These are phyloP conservation scores for Pythium sukuiense DNA, from an alignment of 352 stramenopile species.

Conservation along the genomic window DNA sequence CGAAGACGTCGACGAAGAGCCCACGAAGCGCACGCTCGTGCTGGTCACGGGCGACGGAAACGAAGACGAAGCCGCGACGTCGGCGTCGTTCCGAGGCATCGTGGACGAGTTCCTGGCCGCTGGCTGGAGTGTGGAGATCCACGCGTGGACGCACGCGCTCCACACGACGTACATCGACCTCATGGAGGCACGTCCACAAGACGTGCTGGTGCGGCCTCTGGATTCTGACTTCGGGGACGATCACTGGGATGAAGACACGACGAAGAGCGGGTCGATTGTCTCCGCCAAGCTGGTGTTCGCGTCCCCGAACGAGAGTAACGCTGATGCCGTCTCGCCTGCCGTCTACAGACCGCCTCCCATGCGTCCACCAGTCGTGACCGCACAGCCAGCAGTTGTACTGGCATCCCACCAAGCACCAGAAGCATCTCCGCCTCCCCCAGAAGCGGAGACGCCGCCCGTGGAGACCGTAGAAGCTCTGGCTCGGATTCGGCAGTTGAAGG, in stretches of 20 bases:
- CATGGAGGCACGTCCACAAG: conserved; percentile 6
- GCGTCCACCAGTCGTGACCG: not conserved
- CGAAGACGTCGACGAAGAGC: not conserved
- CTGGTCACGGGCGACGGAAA: conserved; percentile 13
- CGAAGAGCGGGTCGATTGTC: not conserved
- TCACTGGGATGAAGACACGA: conserved; percentile 3
- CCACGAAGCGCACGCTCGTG: conserved; percentile 6
- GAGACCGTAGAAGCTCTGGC: not conserved
- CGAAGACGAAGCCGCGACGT: conserved; percentile 1
- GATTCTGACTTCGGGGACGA: not conserved
- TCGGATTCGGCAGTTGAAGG: not conserved
- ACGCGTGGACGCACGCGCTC: conserved; percentile 11
- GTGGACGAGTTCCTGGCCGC: conserved; percentile 7
- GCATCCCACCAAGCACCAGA: no score
- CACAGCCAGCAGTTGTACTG: not conserved
- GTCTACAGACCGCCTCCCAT: not conserved
- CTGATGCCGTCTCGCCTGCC: not conserved
- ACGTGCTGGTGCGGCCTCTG: conserved; percentile 3
- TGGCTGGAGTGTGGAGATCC: conserved; percentile 13
- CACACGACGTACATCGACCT: conserved; percentile 14
- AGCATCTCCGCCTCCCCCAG: not conserved
- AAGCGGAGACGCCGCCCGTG: not conserved
- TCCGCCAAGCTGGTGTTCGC: conserved; percentile 14
- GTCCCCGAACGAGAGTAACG: not conserved
- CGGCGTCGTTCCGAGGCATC: conserved; percentile 8